phyloP scores from a whole-genome alignment of 768 basidiomycete genomes.

The Mycena metata region DNA sequence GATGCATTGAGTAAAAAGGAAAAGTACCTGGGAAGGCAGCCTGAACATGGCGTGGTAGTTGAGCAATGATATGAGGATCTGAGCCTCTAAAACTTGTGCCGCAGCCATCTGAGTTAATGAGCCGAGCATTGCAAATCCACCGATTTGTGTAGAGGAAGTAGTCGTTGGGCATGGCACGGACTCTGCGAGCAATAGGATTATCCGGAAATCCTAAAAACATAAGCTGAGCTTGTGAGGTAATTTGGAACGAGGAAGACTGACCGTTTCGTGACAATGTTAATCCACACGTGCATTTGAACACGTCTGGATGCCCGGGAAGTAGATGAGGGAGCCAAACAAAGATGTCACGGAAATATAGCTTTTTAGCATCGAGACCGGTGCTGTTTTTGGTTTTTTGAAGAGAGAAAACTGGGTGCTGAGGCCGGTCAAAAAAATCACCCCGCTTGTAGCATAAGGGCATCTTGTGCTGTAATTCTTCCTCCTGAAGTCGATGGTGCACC shows the following conservation, averaged over 20 bases:
- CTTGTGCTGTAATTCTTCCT: not conserved
- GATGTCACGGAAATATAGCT: slow-evolving; percentile 1
- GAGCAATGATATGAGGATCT: slow-evolving; percentile 26
- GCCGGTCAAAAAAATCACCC: slow-evolving; percentile 18
- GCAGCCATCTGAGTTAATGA: slow-evolving; percentile 13
- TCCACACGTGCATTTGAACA: slow-evolving; percentile 30
- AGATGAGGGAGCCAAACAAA: slow-evolving; percentile 16
- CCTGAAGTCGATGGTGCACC: not conserved
- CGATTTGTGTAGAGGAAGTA: slow-evolving; percentile 33
- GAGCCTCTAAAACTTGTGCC: slow-evolving; percentile 22
- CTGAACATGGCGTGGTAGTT: slow-evolving; percentile 26
- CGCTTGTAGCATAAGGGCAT: slow-evolving; percentile 6
- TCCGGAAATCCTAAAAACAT: not conserved
- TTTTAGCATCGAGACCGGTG: not conserved
- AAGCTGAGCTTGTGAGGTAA: not conserved
- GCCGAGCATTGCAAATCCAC: slow-evolving; percentile 20
- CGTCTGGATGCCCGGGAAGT: slow-evolving; percentile 26
- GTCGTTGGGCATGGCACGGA: not conserved
- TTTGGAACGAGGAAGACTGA: not conserved
- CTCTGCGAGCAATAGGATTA: slow-evolving; percentile 7
- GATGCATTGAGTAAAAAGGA: not conserved
- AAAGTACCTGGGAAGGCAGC: slow-evolving; percentile 7
- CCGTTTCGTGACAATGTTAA: slow-evolving; percentile 21
- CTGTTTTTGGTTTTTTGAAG: not conserved
- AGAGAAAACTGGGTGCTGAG: slow-evolving; percentile 12